phyloP scores from a whole-genome alignment of 2,329 filamentous ascomycete genomes.

The Colletotrichum orbiculare region DNA sequence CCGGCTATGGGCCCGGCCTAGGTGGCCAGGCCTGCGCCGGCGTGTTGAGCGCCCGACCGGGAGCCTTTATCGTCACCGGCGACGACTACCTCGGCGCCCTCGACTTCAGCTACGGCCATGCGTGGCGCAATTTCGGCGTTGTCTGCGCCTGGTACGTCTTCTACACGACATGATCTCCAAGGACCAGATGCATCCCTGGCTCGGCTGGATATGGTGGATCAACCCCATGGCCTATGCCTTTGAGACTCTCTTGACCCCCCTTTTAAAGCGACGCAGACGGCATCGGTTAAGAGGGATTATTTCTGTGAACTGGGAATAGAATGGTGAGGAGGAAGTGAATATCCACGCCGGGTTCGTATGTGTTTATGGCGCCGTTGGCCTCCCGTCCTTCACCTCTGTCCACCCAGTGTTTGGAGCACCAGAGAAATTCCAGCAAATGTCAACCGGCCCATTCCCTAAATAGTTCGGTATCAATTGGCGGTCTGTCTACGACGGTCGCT shows the following conservation, averaged over 20 bases:
- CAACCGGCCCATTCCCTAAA: too few species aligned
- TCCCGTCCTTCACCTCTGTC: too few species aligned
- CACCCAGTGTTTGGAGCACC: too few species aligned
- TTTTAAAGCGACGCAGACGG: too few species aligned
- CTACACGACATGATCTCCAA: constrained; percentile 54
- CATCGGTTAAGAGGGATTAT: too few species aligned
- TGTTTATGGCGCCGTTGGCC: too few species aligned
- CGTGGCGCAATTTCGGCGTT: constrained; percentile 39
- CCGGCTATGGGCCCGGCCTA: not conserved
- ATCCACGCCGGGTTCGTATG: too few species aligned
- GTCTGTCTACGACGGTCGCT: too few species aligned
- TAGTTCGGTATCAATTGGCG: too few species aligned
- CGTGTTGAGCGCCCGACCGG: not conserved
- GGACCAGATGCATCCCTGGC: constrained; percentile 76
- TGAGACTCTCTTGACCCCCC: constrained; percentile 70
- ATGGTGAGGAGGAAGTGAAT: too few species aligned
- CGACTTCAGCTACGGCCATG: constrained; percentile 22
- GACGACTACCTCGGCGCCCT: constrained; percentile 35
- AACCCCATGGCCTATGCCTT: constrained; percentile 81
- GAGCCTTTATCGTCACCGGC: constrained; percentile 41
- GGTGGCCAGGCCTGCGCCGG: not conserved
- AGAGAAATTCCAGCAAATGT: too few species aligned
- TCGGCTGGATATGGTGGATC: constrained; percentile 79
- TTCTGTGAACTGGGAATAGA: too few species aligned
- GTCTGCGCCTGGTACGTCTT: constrained; percentile 32